These are phyloP conservation scores for Nidularia sp. DNA, from an alignment of 768 basidiomycete genomes.

Conservation along the genomic window DNA sequence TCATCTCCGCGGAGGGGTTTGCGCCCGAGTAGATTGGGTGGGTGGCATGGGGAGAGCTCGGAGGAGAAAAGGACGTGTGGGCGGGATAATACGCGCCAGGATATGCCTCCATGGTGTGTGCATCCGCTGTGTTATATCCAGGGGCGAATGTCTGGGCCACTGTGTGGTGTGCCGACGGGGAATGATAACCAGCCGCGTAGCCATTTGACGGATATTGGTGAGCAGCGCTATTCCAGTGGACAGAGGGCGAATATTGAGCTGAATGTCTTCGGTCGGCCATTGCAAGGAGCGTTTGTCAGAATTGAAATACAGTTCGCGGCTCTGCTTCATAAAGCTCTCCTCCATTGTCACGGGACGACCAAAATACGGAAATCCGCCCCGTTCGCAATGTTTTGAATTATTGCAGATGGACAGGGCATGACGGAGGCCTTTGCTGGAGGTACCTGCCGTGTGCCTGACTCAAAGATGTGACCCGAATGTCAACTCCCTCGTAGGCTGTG, in stretches of 20 bases:
- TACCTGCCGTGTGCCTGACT: slow-evolving; percentile 13
- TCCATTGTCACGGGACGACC: slow-evolving; percentile 14
- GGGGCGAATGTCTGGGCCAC: slow-evolving; percentile 1
- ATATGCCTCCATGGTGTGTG: slow-evolving; percentile 9
- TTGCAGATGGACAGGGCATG: slow-evolving; percentile 1
- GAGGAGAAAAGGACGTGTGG: slow-evolving; percentile 11
- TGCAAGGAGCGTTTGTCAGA: slow-evolving; percentile 6
- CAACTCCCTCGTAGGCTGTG: slow-evolving; percentile 7
- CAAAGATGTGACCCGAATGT: slow-evolving; percentile 8
- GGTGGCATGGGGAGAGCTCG: slow-evolving; percentile 14
- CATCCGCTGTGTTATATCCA: slow-evolving; percentile 1
- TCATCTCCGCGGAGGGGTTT: slow-evolving; percentile 5
- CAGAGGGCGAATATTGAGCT: slow-evolving; percentile 24
- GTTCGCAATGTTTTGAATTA: slow-evolving; percentile 19
- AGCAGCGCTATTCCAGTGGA: slow-evolving; percentile 27
- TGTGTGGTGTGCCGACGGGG: slow-evolving; percentile 10
- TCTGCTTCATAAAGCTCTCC: slow-evolving; percentile 20
- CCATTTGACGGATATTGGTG: slow-evolving; percentile 25
- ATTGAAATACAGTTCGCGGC: neutral
- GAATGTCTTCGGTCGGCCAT: slow-evolving; percentile 25
- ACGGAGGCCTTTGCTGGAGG: slow-evolving; percentile 1
- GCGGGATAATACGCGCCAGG: slow-evolving; percentile 16
- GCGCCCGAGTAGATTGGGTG: slow-evolving; percentile 18
- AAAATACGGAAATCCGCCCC: slow-evolving; percentile 18
- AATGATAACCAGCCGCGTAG: slow-evolving; percentile 19